These are phyloP conservation scores for Phytopythium vexans DNA, from an alignment of 352 stramenopile genomes.

Conservation along the genomic window DNA sequence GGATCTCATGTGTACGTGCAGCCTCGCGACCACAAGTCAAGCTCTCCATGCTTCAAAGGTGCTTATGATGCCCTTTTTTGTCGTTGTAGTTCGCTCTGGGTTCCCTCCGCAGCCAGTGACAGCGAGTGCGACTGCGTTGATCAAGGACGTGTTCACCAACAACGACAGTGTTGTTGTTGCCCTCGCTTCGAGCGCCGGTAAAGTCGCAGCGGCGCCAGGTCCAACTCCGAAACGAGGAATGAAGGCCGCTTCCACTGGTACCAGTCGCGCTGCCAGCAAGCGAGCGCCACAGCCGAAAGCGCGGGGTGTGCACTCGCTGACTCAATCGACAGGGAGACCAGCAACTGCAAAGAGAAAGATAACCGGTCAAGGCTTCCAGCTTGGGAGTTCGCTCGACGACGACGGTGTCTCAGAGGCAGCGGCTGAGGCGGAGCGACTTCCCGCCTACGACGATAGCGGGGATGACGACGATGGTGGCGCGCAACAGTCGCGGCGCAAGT, in stretches of 20 bases:
- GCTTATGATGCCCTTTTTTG: neutral
- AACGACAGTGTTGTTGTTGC: conserved; percentile 77
- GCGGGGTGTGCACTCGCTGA: conserved; percentile 50
- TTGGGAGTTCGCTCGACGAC: conserved; percentile 50
- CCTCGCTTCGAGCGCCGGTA: conserved; percentile 7
- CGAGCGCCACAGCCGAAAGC: conserved; percentile 10
- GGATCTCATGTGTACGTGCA: conserved; percentile 47
- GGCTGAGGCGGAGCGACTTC: neutral
- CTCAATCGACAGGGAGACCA: conserved; percentile 8
- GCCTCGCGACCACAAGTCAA: conserved; percentile 1
- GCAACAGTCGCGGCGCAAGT: conserved; percentile 31
- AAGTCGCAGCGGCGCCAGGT: neutral
- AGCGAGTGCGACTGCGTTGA: conserved; percentile 24
- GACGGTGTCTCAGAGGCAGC: conserved; percentile 1
- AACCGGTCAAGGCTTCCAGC: conserved; percentile 37
- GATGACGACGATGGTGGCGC: conserved; percentile 8
- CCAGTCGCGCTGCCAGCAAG: conserved; percentile 11
- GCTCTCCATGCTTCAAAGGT: neutral
- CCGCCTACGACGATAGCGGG: neutral
- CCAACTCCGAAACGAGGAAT: neutral
- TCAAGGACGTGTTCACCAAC: conserved; percentile 50
- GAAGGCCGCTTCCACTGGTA: conserved; percentile 4
- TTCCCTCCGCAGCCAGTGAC: conserved; percentile 56
- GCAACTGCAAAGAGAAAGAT: conserved; percentile 39
- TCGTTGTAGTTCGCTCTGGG: conserved; percentile 48